phyloP scores from a whole-genome alignment of 768 basidiomycete genomes.

The Postia placenta region DNA sequence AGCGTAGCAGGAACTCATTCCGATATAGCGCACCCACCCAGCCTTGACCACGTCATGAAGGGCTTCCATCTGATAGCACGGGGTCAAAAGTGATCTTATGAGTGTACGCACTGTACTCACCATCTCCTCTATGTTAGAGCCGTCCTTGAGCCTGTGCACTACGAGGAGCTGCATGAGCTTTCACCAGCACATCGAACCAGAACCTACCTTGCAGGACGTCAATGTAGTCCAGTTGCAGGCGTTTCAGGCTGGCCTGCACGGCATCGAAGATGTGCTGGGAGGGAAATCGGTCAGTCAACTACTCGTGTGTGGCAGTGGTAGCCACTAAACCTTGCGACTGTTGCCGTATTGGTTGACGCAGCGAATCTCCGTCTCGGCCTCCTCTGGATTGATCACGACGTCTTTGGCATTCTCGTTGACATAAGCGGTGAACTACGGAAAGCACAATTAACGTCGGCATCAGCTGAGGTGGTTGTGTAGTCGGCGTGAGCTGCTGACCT shows the following conservation, averaged over 20 bases:
- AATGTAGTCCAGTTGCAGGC: constrained; percentile 46
- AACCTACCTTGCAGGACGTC: constrained; percentile 47
- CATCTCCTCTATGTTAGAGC: constrained; percentile 33
- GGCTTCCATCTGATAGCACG: constrained; percentile 34
- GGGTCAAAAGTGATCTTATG: too few relatives aligned
- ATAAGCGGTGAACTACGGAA: constrained; percentile 5
- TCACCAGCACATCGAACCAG: too few relatives aligned
- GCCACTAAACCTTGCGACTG: constrained; percentile 26
- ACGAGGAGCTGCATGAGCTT: too few relatives aligned
- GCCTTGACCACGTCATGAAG: constrained; percentile 41
- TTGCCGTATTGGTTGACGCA: constrained; percentile 29
- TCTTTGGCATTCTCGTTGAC: neutral
- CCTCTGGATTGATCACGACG: neutral
- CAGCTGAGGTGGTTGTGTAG: too few relatives aligned
- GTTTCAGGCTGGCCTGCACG: constrained; percentile 39
- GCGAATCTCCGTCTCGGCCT: constrained; percentile 19
- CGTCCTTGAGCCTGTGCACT: too few relatives aligned
- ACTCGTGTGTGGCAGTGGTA: neutral
- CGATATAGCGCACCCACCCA: constrained; percentile 37
- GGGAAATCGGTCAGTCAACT: neutral
- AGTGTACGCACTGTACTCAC: constrained; percentile 12
- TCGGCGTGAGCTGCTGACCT: constrained; percentile 22
- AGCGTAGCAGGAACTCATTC: constrained; percentile 31
- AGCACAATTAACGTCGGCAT: too few relatives aligned
- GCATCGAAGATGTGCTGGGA: constrained; percentile 64